Evolutionary conservation across 1,284 basidiomycete genomes (phyloP).

Genomic region (Ceratobasidium sp.): DNA sequence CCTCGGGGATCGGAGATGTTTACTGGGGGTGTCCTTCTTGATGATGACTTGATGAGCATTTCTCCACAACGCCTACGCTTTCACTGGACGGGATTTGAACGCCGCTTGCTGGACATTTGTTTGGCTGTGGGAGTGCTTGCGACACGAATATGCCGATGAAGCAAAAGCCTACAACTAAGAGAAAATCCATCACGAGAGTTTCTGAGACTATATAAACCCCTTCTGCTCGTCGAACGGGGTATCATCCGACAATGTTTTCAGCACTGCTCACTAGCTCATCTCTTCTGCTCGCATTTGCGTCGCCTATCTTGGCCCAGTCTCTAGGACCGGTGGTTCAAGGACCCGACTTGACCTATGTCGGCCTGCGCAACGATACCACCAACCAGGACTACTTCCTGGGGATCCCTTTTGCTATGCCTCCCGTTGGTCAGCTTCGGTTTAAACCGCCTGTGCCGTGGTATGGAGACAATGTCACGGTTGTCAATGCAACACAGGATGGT

Average conservation of each 20-base stretch:
- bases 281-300: not conserved
- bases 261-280: not conserved
- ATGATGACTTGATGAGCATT: too few relatives aligned
- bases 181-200: not conserved
- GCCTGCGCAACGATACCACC: conserved; percentile 27
- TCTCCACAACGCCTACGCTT: too few relatives aligned
- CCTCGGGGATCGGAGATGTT: too few relatives aligned
- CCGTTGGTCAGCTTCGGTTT: conserved; percentile 40
- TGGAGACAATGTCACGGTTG: conserved; percentile 1
- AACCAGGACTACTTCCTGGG: conserved; percentile 45
- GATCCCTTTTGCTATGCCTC: conserved; percentile 46
- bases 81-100: too few relatives aligned
- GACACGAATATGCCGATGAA: not conserved
- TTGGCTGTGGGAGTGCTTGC: not conserved
- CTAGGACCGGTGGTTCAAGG: not conserved
- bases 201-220: not conserved
- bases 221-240: not conserved
- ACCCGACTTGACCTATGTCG: conserved; percentile 30
- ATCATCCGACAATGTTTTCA: not conserved
- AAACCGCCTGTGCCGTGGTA: conserved; percentile 35
- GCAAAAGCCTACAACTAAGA: not conserved
- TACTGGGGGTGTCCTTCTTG: too few relatives aligned
- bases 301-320: not conserved
- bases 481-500: conserved; percentile 27
- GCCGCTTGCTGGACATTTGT: not conserved